Evolutionary conservation across 192 early-diverging fungal genomes (phyloP), one percentile per base, ranked within the genome.

Genomic region (Borealophlyctis nickersoniae): DNA sequence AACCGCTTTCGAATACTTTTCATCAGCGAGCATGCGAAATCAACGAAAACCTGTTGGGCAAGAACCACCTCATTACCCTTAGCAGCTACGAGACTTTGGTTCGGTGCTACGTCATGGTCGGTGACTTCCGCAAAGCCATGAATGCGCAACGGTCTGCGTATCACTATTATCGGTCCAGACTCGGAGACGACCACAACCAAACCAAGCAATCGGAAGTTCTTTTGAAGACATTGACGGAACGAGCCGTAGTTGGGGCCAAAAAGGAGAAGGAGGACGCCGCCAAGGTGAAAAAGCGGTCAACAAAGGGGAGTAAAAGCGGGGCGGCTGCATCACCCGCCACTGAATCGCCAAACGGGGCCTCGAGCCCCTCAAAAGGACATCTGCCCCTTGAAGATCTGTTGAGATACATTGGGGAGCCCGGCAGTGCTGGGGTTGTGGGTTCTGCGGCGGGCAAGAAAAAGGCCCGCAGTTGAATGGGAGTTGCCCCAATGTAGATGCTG

Each of bases 341-440:
- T 5, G 76, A 70, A 4, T 60, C 27, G 22, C 4, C 32, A 1
- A 55, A 30, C n/a, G 27, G 11, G 34, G 29, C 64, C 32, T 62
- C 78, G 35, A 31, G n/a, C n/a, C 36, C 36, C 22, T 14, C 23
- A 19, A 91, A 81, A 70, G 91, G 90, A 34, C 78, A 83, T 56
- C 63, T 91, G 62, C 83, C 89, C 0, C 83, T 93, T 65, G 88
- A 93, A 23, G 86, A 93, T 45, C 74, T 93, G 48, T 54, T 93
- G 57, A 79, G 87, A 57, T 93, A 72, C 51, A 75, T 77, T 60
- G 75, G 60, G 36, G 60, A 62, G 29, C 53, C 53, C 1, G 23
- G 19, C 48, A 49, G n/a, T n/a, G 39, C 39, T 7, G 39, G 39
- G 39, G 39, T 45, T 19, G 39, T 45, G 7, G 39, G 39, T 7